These are phyloP conservation scores for Parathielavia appendiculata DNA, from an alignment of 495 filamentous ascomycete genomes.

Conservation along the genomic window DNA sequence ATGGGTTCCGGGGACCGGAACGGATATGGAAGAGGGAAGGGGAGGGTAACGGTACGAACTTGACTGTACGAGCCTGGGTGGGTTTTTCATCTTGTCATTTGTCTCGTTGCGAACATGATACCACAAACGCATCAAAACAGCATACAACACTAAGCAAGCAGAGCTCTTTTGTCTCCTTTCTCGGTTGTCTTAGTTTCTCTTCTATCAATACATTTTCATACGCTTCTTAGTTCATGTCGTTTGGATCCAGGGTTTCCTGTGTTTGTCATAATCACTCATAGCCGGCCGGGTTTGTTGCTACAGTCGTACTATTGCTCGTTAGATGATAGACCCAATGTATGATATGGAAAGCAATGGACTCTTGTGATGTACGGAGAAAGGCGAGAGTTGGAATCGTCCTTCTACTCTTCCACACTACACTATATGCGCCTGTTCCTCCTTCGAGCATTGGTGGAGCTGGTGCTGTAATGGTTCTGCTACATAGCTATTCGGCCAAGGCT, in stretches of 20 bases:
- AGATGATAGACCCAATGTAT: constrained; percentile 20
- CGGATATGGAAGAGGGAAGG: background rate
- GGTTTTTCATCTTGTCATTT: background rate
- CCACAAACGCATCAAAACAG: constrained; percentile 13
- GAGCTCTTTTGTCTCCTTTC: constrained; percentile 15
- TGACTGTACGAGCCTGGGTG: constrained; percentile 9
- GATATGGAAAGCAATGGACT: constrained; percentile 14
- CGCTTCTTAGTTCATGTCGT: constrained; percentile 6
- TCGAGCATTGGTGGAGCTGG: no score
- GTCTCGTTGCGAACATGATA: constrained; percentile 17
- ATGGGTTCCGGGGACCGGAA: background rate
- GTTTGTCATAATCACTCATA: constrained; percentile 17
- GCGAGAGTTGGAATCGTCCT: no score
- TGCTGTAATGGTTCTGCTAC: background rate
- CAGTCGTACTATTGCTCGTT: constrained; percentile 7
- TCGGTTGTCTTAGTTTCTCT: background rate
- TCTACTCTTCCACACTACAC: no score
- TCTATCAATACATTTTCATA: constrained; percentile 20
- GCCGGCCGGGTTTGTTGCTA: constrained; percentile 11
- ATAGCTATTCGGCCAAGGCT: background rate
- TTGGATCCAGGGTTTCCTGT: constrained; percentile 10
- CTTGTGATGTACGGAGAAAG: no score
- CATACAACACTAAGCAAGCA: constrained; percentile 7
- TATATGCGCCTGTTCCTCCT: no score
- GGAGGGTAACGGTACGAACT: background rate